Evolutionary conservation across 2,329 filamentous ascomycete genomes (phyloP).

Genomic region (Pyricularia grisea): DNA sequence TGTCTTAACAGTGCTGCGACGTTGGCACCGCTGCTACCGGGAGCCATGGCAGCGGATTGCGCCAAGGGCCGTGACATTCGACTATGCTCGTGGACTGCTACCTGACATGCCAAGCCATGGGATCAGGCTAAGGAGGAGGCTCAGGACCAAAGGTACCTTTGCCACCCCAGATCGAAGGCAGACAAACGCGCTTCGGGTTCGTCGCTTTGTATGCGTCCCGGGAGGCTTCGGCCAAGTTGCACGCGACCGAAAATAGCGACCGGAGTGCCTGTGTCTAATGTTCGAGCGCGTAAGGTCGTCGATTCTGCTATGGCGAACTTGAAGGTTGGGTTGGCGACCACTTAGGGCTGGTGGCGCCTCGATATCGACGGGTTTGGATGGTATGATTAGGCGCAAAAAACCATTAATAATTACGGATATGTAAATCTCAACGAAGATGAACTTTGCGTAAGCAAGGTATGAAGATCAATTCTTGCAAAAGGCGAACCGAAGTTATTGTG

Average conservation of each 20-base stretch:
- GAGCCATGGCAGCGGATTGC: constrained; percentile 34
- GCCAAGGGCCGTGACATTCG: constrained; percentile 10
- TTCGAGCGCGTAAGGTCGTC: not conserved
- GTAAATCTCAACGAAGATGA: not conserved
- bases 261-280: not conserved
- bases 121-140: not conserved
- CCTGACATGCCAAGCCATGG: constrained; percentile 10
- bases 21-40: constrained; percentile 30
- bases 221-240: not conserved
- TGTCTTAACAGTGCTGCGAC: constrained; percentile 47
- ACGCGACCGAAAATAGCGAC: not conserved
- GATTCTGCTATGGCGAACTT: not conserved
- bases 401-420: not conserved
- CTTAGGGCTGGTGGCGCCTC: not conserved
- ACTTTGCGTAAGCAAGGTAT: not conserved
- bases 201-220: not conserved
- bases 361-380: not conserved
- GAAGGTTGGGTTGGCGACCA: not conserved
- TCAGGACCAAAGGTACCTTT: not conserved
- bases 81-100: constrained; percentile 2
- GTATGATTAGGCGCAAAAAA: not conserved
- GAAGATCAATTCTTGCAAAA: not conserved
- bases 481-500: not conserved
- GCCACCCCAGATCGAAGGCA: not conserved
- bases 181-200: not conserved